Evolutionary conservation across 805 yeast species (phyloP), one percentile per base, ranked within the genome.

Genomic region (Millerozyma miso): DNA sequence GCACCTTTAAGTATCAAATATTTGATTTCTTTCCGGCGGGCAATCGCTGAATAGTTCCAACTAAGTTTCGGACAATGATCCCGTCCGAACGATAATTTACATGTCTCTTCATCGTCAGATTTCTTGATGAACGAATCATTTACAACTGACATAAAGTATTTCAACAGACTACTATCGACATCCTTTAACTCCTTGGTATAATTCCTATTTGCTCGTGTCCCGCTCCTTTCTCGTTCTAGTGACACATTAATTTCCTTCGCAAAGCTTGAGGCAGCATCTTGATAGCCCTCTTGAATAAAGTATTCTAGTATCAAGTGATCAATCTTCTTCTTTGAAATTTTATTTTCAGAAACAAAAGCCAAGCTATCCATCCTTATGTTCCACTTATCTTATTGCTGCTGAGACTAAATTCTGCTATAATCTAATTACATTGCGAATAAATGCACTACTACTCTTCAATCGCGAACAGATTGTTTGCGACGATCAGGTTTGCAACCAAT

Each of bases 231-330:
- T 12, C 33, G 20, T 14, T 19, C 14, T 31, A 44, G 38, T 8
- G 35, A 31, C 2, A 73, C 54, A 17, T 73, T 71, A 3, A 78
- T 60, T 50, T 85, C 93, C 41, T 67, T 65, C 3, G 88, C 76
- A 65, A 86, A 80, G 36, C 73, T 71, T 12, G 65, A 44, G 1
- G 88, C 85, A 0, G 95, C 81, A 12, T 80, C 74, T 45, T 81
- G 81, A 56, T 85, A 83, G 0, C 93, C 95, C 63, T 87, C 90
- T 40, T 80, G 78, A 12, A 88, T 77, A 47, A 88, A 75, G 60
- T 85, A 87, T 64, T 85, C 82, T 58, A 88, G 70, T 10, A 88
- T 73, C 44, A 87, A 58, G 38, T 67, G 67, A 62, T 76, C 79
- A 51, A 79, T 62, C 54, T 67, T 63, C 35, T 56, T 54, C 45